Base-by-base conservation (phyloP, 2,329 filamentous ascomycete species). In the Leptosphaerulina australis region DNA sequence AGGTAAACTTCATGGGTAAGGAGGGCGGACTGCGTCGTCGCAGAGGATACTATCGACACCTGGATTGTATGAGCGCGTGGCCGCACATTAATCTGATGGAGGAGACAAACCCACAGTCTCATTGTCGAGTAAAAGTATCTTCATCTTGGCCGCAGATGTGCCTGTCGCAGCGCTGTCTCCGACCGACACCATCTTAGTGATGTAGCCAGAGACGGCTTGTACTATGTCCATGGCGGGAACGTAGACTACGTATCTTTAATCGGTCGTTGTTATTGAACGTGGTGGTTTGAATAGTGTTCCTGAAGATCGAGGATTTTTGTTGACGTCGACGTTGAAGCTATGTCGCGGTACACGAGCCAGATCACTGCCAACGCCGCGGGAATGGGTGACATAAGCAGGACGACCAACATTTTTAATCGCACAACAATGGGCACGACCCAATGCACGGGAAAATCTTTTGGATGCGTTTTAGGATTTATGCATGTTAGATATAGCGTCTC, bases 1-100 rank as follows among this genome's bases (percentile, higher is more conserved):
- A 99, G 89, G 76, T 97, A 99, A 62, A 99, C 90, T 77, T 97
- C 93, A 77, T 99, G 91, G 69, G 90, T 96, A 56, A 99, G 85
- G 15, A 99, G 84, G 29, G 91, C 86, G 21, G 94, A 99, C 73
- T 99, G 95, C 1, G 94, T 97, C 54, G 93, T 93, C 45, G 94
- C 92, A 4, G 92, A 95, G 8, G 95, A 99, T 15, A 97, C 86
- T 61, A 97, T 96, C 12, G 90, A 85, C 17, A 97, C 88, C 83
- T 85, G 60, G 15, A 9, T 49, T 18, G 35, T 34, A 44, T 67
- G 15, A 72, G 62, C n/a, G 36, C 26, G 24, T 33, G 28, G 6
- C 30, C 31, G 12, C 24, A 11, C 9, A 11, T 7, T n/a, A 18
- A 8, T 31, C 34, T 60, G 68, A 65, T 66, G 53, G 68, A 71